A percentile compares a stretch with the other conserved stretches of the same genome.
phyloP scores from a whole-genome alignment of 345 rosid genomes.

The Lepidium didymum region DNA sequence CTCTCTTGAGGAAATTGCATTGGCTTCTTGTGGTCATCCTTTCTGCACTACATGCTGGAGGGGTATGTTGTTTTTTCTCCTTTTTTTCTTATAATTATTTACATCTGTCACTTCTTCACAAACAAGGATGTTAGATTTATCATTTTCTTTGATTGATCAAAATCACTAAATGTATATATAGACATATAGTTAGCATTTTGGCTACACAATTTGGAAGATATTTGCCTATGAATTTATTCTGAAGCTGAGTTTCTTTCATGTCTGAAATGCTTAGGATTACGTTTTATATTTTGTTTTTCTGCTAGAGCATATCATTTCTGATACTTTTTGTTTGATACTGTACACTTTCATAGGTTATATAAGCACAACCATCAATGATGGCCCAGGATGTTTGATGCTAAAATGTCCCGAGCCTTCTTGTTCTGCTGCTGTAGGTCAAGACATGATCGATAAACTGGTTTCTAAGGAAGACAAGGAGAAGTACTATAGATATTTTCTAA shows the following conservation, averaged over 20 bases:
- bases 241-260: not conserved
- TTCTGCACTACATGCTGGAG: constrained; percentile 83
- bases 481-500: constrained; percentile 24
- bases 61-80: constrained; percentile 32
- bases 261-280: not conserved
- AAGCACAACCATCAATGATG: constrained; percentile 26
- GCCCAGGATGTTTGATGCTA: constrained; percentile 29
- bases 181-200: not conserved
- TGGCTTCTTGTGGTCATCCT: constrained; percentile 96
- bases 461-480: constrained; percentile 26
- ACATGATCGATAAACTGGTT: constrained; percentile 21
- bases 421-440: constrained; percentile 27
- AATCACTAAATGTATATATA: no score
- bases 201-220: not conserved
- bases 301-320: not conserved
- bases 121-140: not conserved
- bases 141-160: not conserved
- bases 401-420: constrained; percentile 29
- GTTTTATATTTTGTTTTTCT: not conserved
- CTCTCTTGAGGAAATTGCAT: constrained; percentile 32
- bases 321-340: not conserved
- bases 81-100: not conserved
- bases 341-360: constrained; percentile 21
- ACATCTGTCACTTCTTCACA: not conserved
- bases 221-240: not conserved